These are phyloP conservation scores for Penicillium psychrofluorescens DNA, from an alignment of 495 filamentous ascomycete species.

Conservation along the genomic window DNA sequence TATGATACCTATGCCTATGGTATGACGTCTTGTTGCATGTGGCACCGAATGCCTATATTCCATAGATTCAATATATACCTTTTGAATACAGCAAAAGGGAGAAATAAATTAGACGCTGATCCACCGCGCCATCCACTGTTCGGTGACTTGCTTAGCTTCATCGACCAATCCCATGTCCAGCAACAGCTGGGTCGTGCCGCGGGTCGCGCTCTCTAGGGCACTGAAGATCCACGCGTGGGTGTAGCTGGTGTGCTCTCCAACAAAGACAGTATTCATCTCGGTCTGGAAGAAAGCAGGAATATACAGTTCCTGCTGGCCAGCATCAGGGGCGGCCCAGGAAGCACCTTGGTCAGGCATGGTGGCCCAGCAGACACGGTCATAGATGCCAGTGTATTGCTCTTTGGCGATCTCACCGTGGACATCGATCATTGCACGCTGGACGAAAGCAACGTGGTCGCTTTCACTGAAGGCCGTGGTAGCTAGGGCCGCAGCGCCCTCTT, in stretches of 20 bases:
- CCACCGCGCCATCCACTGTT: constrained; percentile 63
- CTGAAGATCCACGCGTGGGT: constrained; percentile 64
- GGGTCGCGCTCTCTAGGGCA: constrained; percentile 53
- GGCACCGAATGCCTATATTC: too few relatives aligned
- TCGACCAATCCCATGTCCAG: constrained; percentile 61
- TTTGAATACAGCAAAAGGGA: too few relatives aligned
- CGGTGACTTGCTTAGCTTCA: constrained; percentile 54
- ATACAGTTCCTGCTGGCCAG: constrained; percentile 56
- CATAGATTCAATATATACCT: too few relatives aligned
- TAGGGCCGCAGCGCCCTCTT: constrained; percentile 33
- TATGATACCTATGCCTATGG: too few relatives aligned
- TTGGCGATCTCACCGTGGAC: constrained; percentile 48
- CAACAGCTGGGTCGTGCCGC: constrained; percentile 54
- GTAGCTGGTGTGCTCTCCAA: constrained; percentile 61
- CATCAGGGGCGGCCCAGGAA: constrained; percentile 45
- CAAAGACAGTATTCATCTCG: constrained; percentile 55
- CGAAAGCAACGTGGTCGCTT: constrained; percentile 46
- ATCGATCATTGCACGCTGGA: constrained; percentile 48
- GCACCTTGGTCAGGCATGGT: constrained; percentile 42
- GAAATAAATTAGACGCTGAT: constrained; percentile 13
- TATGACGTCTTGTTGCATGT: too few relatives aligned
- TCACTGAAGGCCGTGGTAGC: constrained; percentile 39
- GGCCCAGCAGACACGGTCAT: constrained; percentile 51
- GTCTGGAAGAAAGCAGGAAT: constrained; percentile 61
- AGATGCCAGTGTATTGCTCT: constrained; percentile 51